Base-by-base conservation (phyloP, 2,329 filamentous ascomycete species). In the Xenoacremonium recifei region DNA sequence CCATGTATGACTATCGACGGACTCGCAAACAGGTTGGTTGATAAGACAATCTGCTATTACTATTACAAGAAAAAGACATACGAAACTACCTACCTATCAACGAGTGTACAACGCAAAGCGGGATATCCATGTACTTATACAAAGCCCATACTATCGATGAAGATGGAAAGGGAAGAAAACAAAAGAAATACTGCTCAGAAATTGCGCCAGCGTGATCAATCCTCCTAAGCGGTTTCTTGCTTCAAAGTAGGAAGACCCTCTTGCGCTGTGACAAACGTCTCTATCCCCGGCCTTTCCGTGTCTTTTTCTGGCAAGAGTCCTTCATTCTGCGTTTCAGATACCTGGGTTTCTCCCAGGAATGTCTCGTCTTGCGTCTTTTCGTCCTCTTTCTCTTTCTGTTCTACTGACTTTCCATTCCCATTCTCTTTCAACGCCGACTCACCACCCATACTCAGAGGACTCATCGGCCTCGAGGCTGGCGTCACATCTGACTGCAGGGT, bases 181-280 rank as follows among this genome's bases (percentile, higher is more conserved):
- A n/a, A n/a, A n/a, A n/a, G n/a, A n/a, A n/a, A n/a, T n/a, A n/a
- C n/a, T n/a, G n/a, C n/a, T n/a, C n/a, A n/a, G n/a, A n/a, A n/a
- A 38, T 20, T 38, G 47, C 47, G 39, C 53, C 49, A 33, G 41
- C 42, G 5, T 38, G 30, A 17, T 33, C 45, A 25, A 39, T 21
- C 34, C 21, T 18, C 25, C 30, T 13, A 27, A 9, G 46, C 53
- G 36, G 39, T 33, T 40, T 45, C 39, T 40, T 41, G 46, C 40
- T 62, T 59, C 1, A 44, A 50, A 25, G 47, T 60, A 1, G 70
- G 66, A 35, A 72, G 48, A 5, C 69, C 60, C 46, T 76, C 71
- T 11, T 62, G 69, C 2, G 79, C 77, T 3, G 79, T 82, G 16
- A 76, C 68, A 48, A 79, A 82, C 1, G 73, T 72, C 46, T 84